Evolutionary conservation across 106 monocot species (phyloP).

Genomic region (Iris macrosiphon): DNA sequence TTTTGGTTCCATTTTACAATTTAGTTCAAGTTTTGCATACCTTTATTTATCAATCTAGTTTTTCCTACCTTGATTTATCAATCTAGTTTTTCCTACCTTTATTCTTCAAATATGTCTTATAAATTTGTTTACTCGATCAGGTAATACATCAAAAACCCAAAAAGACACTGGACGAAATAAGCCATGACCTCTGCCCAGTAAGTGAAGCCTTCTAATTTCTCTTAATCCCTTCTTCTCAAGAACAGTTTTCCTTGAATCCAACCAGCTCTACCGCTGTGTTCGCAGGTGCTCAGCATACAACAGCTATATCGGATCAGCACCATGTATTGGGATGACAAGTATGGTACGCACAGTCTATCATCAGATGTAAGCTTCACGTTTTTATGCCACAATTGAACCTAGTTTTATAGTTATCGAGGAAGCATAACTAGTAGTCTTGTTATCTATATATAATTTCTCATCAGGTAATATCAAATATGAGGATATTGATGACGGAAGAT

Average conservation of each 20-base stretch:
- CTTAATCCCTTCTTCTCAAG: too few species aligned
- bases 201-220: slow-evolving; percentile 20
- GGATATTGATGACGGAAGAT: slow-evolving; percentile 93
- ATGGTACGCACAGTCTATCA: slow-evolving; percentile 95
- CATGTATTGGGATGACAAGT: slow-evolving; percentile 99
- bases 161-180: slow-evolving; percentile 95
- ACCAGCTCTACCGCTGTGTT: slow-evolving; percentile 19
- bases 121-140: slow-evolving; percentile 20
- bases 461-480: slow-evolving; percentile 97
- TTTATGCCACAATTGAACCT: too few species aligned
- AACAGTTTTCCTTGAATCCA: too few species aligned
- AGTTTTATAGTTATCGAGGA: not conserved
- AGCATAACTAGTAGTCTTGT: not conserved
- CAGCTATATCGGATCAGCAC: slow-evolving; percentile 96
- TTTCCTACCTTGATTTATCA: too few species aligned
- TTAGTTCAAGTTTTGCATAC: too few species aligned
- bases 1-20: too few species aligned
- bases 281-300: slow-evolving; percentile 90
- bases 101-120: too few species aligned
- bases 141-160: slow-evolving; percentile 99
- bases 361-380: slow-evolving; percentile 95
- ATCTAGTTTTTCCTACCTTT: too few species aligned
- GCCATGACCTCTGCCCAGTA: slow-evolving; percentile 95
- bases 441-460: not conserved
- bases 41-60: too few species aligned